Conservation (phyloP, 257 asterid genomes). For the Solanum lycopersicoides region DNA sequence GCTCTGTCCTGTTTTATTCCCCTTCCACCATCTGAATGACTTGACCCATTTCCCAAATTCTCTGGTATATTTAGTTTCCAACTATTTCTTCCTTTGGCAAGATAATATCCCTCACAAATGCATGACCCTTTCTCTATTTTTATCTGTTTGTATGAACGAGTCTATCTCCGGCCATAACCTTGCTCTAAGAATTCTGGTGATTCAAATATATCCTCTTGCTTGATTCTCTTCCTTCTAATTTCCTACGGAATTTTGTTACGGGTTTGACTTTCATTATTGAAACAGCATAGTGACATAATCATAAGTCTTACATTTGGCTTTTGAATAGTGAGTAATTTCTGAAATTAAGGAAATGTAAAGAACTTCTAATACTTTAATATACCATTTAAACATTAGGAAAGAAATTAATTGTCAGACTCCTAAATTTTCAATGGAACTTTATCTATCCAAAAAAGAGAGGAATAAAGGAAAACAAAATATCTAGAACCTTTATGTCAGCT, state of each 20-base stretch:
- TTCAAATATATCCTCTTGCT: not conserved
- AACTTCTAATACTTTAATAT: not conserved
- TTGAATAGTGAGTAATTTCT: not conserved
- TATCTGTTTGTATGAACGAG: not conserved
- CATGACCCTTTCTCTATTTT: not conserved
- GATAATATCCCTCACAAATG: not conserved
- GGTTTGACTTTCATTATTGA: not conserved
- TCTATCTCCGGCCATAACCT: not conserved
- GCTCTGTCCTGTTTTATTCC: not conserved
- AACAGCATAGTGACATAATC: not conserved
- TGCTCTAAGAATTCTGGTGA: not conserved
- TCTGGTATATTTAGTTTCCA: not conserved
- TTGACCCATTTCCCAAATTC: not conserved
- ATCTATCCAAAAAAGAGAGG: not conserved
- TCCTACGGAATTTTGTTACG: not conserved
- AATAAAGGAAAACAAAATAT: not conserved
- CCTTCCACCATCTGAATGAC: not conserved
- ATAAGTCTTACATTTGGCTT: not conserved
- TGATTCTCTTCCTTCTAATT: not conserved
- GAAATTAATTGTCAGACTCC: not conserved
- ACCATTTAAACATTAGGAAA: not conserved
- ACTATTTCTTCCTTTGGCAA: not conserved
- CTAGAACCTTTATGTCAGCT: not conserved
- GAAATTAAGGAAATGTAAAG: not conserved
- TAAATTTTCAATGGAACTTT: not conserved